These are phyloP conservation scores for Phytophthora macrochlamydospora DNA, from an alignment of 352 stramenopile genomes.

Conservation along the genomic window DNA sequence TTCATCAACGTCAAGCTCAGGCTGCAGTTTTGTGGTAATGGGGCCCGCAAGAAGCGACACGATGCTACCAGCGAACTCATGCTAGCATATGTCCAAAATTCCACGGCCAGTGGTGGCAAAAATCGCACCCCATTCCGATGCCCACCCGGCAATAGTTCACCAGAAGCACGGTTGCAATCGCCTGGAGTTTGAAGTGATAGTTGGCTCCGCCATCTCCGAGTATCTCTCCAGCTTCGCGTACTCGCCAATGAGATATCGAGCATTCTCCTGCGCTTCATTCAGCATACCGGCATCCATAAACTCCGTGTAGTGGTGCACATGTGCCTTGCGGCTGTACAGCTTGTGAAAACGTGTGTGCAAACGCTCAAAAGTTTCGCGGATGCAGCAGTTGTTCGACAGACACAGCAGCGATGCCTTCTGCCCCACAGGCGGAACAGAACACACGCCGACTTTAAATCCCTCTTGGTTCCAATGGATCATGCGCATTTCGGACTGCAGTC, in stretches of 20 bases:
- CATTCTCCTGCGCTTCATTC: slow-evolving; percentile 63
- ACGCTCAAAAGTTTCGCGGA: slow-evolving; percentile 81
- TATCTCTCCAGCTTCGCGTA: slow-evolving; percentile 66
- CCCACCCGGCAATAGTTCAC: neutral
- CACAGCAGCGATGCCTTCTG: slow-evolving; percentile 75
- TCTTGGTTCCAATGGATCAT: slow-evolving; percentile 93
- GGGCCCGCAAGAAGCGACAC: slow-evolving; percentile 50
- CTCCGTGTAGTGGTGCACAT: slow-evolving; percentile 90
- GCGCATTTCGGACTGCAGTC: slow-evolving; percentile 75
- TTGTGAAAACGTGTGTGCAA: slow-evolving; percentile 78
- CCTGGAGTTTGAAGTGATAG: slow-evolving; percentile 13
- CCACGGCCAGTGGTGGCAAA: too few relatives aligned
- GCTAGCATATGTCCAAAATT: neutral
- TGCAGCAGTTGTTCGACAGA: slow-evolving; percentile 89
- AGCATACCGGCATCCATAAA: slow-evolving; percentile 73
- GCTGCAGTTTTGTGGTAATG: too few relatives aligned
- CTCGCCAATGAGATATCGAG: slow-evolving; percentile 61
- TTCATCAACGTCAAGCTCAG: slow-evolving; percentile 39
- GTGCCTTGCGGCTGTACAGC: slow-evolving; percentile 78
- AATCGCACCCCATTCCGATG: too few relatives aligned
- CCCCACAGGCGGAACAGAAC: slow-evolving; percentile 61
- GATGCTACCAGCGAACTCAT: slow-evolving; percentile 52
- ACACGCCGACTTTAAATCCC: slow-evolving; percentile 90
- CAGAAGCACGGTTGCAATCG: slow-evolving; percentile 52
- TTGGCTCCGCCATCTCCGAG: slow-evolving; percentile 20